These are phyloP conservation scores for Elongisporangium undulatum DNA, from an alignment of 352 stramenopile genomes.

Conservation along the genomic window DNA sequence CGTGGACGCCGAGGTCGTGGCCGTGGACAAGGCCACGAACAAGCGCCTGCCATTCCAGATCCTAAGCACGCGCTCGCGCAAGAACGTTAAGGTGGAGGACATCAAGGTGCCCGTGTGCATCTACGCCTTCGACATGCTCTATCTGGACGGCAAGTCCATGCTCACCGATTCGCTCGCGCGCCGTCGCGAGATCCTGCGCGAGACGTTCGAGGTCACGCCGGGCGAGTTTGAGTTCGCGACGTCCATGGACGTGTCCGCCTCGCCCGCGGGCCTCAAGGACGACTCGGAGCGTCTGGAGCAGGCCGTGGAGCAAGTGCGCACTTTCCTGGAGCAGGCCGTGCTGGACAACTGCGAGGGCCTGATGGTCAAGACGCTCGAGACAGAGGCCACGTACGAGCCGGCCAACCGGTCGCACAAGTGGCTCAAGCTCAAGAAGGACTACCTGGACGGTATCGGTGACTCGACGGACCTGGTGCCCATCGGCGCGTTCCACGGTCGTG, in stretches of 20 bases:
- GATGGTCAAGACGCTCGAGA: constrained; percentile 99
- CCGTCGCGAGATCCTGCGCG: constrained; percentile 88
- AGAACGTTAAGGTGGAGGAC: constrained; percentile 88
- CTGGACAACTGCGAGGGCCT: constrained; percentile 95
- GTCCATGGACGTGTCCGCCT: constrained; percentile 85
- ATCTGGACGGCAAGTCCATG: constrained; percentile 95
- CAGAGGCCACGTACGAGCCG: constrained; percentile 97
- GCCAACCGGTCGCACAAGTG: constrained; percentile 98
- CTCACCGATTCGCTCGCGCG: constrained; percentile 87
- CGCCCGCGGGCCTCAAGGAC: constrained; percentile 84
- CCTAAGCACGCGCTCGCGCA: constrained; percentile 96
- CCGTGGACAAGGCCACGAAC: constrained; percentile 94
- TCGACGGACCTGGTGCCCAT: constrained; percentile 98
- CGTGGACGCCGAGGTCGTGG: constrained; percentile 98
- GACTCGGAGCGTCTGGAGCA: constrained; percentile 85
- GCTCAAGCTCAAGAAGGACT: constrained; percentile 99
- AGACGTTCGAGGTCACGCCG: constrained; percentile 90
- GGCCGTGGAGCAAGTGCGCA: constrained; percentile 72
- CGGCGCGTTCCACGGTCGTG: constrained; percentile 95
- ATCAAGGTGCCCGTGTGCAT: constrained; percentile 92
- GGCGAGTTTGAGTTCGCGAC: constrained; percentile 95
- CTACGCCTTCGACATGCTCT: constrained; percentile 99
- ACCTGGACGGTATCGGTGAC: constrained; percentile 97
- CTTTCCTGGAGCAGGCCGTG: constrained; percentile 95
- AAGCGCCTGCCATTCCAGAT: constrained; percentile 99